These are phyloP conservation scores for Purshia tridentata DNA, from an alignment of 306 rosid genomes.

Conservation along the genomic window DNA sequence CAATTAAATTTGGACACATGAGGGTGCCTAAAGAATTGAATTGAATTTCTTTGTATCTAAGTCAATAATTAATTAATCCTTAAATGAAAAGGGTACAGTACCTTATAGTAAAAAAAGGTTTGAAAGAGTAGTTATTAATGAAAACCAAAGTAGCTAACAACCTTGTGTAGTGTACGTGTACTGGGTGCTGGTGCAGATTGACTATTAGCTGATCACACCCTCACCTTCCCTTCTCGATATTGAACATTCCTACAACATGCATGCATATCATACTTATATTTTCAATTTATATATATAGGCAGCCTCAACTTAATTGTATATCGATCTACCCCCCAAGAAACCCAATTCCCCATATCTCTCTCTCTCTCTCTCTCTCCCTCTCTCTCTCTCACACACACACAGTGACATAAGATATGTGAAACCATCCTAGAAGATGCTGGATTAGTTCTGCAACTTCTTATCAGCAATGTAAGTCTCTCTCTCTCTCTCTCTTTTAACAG, in stretches of 20 bases:
- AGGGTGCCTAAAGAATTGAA: no score
- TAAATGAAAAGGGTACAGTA: no score
- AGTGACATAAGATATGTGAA: no score
- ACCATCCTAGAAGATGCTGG: no score
- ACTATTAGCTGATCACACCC: slow-evolving; percentile 14
- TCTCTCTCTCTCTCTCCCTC: not conserved
- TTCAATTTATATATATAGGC: not conserved
- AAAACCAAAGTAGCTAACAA: not conserved
- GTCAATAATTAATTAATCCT: no score
- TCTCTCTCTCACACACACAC: slow-evolving; percentile 3
- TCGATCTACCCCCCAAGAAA: not conserved
- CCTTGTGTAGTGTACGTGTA: not conserved
- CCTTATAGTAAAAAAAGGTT: not conserved
- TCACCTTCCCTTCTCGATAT: slow-evolving; percentile 8
- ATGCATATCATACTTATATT: not conserved
- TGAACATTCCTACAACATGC: not conserved
- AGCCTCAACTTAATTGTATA: not conserved
- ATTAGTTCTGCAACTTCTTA: not conserved
- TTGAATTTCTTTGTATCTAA: no score
- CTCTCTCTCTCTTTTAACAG: not conserved
- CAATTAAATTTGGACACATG: no score
- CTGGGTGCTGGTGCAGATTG: not conserved
- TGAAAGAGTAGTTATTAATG: not conserved
- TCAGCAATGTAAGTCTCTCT: not conserved
- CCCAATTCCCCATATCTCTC: not conserved